Conservation (phyloP, 31 red algal species). For the Endocladia muricata region DNA sequence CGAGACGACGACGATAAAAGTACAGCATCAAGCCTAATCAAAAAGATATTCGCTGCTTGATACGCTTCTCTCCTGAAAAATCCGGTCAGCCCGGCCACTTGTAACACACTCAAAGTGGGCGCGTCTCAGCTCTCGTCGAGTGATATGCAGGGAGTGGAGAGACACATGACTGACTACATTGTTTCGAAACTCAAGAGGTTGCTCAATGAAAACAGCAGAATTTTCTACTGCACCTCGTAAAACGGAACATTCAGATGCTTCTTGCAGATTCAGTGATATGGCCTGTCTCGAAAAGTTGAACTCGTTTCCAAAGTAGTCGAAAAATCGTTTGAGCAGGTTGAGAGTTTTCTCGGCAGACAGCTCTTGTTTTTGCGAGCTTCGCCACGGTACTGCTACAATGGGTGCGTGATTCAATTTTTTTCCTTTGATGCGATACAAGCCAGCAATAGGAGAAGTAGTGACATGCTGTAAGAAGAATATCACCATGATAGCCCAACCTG, state of each 20-base stretch:
- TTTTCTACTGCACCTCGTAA: background rate
- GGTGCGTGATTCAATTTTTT: background rate
- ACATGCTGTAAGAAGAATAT: slow-evolving; percentile 66
- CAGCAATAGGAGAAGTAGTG: slow-evolving; percentile 8
- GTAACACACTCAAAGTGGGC: background rate
- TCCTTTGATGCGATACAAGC: slow-evolving; percentile 13
- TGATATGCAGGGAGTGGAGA: background rate
- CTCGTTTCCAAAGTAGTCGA: slow-evolving; percentile 23
- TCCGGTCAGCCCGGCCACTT: background rate
- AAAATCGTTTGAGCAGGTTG: slow-evolving; percentile 33
- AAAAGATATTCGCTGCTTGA: no score
- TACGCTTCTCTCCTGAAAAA: background rate
- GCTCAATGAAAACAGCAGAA: slow-evolving; percentile 52
- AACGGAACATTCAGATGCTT: background rate
- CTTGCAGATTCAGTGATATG: slow-evolving; percentile 19
- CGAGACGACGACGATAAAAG: no score
- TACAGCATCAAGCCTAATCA: no score
- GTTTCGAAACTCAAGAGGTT: slow-evolving; percentile 23
- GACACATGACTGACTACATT: slow-evolving; percentile 46
- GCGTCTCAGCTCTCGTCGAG: slow-evolving; percentile 7
- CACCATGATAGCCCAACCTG: slow-evolving; percentile 63
- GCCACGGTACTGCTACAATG: slow-evolving; percentile 36
- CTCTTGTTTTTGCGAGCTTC: background rate
- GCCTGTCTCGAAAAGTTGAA: slow-evolving; percentile 33
- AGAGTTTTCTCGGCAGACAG: background rate